phyloP scores from a whole-genome alignment of 2,329 filamentous ascomycete species.

The Epichloe gansuensis region DNA sequence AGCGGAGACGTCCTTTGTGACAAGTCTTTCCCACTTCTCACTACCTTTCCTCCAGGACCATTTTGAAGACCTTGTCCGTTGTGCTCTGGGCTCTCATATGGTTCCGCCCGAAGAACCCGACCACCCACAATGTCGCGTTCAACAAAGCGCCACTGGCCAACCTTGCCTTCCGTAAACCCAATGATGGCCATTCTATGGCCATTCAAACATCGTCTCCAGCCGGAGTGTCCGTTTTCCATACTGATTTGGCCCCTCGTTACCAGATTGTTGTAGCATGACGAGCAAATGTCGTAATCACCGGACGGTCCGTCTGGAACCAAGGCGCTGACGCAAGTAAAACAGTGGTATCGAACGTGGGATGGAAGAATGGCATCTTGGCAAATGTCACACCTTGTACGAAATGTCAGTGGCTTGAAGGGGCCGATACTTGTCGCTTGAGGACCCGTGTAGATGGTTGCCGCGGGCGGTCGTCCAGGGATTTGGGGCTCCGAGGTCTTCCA shows the following conservation, averaged over 20 bases:
- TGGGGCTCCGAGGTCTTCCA: slow-evolving; percentile 27
- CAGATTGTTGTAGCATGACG: slow-evolving; percentile 60
- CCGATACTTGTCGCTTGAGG: slow-evolving; percentile 34
- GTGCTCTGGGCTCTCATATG: slow-evolving; percentile 26
- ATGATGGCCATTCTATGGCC: slow-evolving; percentile 79
- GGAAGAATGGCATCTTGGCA: slow-evolving; percentile 64
- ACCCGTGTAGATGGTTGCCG: slow-evolving; percentile 36
- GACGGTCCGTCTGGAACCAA: slow-evolving; percentile 32
- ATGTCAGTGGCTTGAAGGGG: slow-evolving; percentile 55
- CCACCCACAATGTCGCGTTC: slow-evolving; percentile 70
- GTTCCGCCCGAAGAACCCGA: slow-evolving; percentile 49
- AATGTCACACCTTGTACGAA: slow-evolving; percentile 66
- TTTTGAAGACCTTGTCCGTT: slow-evolving; percentile 25
- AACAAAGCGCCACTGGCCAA: slow-evolving; percentile 56
- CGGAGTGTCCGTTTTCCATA: slow-evolving; percentile 61
- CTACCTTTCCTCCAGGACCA: slow-evolving; percentile 40
- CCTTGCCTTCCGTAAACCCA: slow-evolving; percentile 57
- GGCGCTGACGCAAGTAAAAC: slow-evolving; percentile 54
- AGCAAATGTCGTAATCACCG: slow-evolving; percentile 84
- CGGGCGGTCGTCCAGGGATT: slow-evolving; percentile 33
- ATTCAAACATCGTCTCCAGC: slow-evolving; percentile 71
- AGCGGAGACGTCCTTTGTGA: slow-evolving; percentile 37
- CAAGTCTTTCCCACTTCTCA: slow-evolving; percentile 32
- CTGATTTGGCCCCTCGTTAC: slow-evolving; percentile 53
- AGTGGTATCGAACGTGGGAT: slow-evolving; percentile 63